Base-by-base conservation (phyloP, 495 filamentous ascomycete genomes). In the Xylaria flabelliformis region DNA sequence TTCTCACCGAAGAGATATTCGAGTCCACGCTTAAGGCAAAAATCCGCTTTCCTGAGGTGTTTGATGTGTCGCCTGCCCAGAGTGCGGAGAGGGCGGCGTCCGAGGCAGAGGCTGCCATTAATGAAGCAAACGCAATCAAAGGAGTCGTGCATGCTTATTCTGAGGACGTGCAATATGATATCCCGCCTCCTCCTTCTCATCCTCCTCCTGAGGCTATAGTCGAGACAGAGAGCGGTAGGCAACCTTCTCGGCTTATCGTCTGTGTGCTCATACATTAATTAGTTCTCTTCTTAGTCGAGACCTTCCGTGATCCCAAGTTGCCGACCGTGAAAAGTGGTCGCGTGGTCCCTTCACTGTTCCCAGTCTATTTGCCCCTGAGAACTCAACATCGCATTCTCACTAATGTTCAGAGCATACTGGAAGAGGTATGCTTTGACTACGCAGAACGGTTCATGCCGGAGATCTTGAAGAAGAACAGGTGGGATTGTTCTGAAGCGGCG, bases 371-470 rank as follows among this genome's bases (percentile, higher is more conserved):
- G 1, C 69, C 69, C 13, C 29, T 71, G n/a, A 64, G 58, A 41
- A 65, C 69, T 19, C 69, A 71, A 34, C 59, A 71, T 44, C 58
- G 58, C 34, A 55, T 71, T 26, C 69, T 71, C 32, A 65, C 51
- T 4, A 50, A 65, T 15, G 69, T 71, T 15, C 69, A 71, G 46
- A 51, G 59, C 5, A 51, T 64, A 34, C 53, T 71, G 26, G 69
- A 71, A 65, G 62, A 65, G 9, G 58, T 59, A 42, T 71, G 62
- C 24, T 71, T 71, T 19, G 62, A 71, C 4, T 71, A 65, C 39
- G 63, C 3, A 29, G 26, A 53, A 26, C 34, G 61, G 34, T n/a
- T 4, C 1, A 66, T 66, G 41, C 61, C 69, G 15, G 61, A 72
- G 0, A n/a, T 71, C 17, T 26, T 65, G 53, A 24, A 42, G 21